These are phyloP conservation scores for Debaryomyces sp. DNA, from an alignment of 1,139 yeast genomes.

Conservation along the genomic window DNA sequence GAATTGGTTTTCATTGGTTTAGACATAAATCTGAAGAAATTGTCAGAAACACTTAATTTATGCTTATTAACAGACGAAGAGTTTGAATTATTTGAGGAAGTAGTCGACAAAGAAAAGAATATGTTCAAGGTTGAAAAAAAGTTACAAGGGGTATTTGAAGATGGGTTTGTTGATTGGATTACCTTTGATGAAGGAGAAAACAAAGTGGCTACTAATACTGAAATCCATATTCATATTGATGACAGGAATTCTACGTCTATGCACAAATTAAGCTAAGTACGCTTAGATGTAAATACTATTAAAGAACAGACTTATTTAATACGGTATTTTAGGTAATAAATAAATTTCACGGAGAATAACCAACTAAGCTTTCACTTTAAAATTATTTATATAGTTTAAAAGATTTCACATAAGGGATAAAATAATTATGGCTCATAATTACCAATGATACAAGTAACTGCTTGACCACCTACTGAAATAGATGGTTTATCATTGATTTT, in stretches of 20 bases:
- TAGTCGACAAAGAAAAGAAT: constrained; percentile 26
- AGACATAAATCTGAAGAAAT: constrained; percentile 26
- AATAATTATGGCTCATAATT: neutral
- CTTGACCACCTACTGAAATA: constrained; percentile 27
- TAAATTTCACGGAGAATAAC: neutral
- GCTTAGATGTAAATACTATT: neutral
- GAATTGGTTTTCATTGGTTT: constrained; percentile 49
- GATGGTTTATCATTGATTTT: constrained; percentile 20
- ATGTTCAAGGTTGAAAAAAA: constrained; percentile 31
- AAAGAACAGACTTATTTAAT: neutral
- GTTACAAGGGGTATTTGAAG: constrained; percentile 33
- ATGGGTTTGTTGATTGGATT: constrained; percentile 36
- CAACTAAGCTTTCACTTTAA: neutral
- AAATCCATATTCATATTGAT: neutral
- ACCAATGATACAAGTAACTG: constrained; percentile 35
- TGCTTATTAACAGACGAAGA: constrained; percentile 43
- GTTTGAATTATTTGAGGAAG: constrained; percentile 24
- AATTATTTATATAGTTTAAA: neutral
- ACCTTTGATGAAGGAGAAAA: constrained; percentile 15
- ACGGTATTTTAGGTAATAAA: neutral
- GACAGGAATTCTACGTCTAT: neutral
- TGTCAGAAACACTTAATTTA: constrained; percentile 30
- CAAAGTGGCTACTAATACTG: neutral
- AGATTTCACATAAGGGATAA: neutral
- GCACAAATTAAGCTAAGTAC: neutral